Evolutionary conservation across 164 flowering plant genomes (phyloP), one percentile per base, ranked within the genome.

Genomic region (Warburgia ugandensis): DNA sequence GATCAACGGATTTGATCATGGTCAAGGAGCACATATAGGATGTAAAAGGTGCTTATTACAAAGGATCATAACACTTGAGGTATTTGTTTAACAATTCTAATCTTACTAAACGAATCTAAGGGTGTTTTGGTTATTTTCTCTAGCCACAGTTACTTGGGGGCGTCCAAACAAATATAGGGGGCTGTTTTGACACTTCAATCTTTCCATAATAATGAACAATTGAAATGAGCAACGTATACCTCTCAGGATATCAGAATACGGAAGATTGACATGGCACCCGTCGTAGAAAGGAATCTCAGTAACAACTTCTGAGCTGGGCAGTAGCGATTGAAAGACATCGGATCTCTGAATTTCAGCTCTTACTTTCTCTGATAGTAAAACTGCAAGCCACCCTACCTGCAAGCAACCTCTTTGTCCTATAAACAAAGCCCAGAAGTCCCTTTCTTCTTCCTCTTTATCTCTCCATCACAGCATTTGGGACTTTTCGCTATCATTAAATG

Each of bases 221-320:
- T 6, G 32, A 13, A 16, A 21, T 16, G 22, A 30, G 20, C 2
- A 3, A 11, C 19, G 11, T 30, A 48, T 4, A 37, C 31, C 49
- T 20, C 49, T 38, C 49, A 37, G 17, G 16, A 29, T 19, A 54
- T 54, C 50, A 44, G 30, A 43, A 54, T 43, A 44, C 49, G 49
- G 58, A n/a, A 54, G 40, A 54, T 54, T 42, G 25, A 31, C 31
- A 29, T 30, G 48, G 48, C 20, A 16, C 32, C 50, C 41, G 2
- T 14, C 6, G 12, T 26, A 35, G 14, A 30, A 27, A 7, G 47
- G 61, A 57, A 57, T 48, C 54, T 40, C 47, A 48, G 53, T 48
- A 48, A 56, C 47, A 33, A 30, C 53, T 25, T 37, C 54, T 11
- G 12, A 16, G 25, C 23, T 30, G 6, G 14, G 16, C 12, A 2